Evolutionary conservation across 371 early-diverging fungal species (phyloP).

Genomic region (Lichtheimia ramosa): DNA sequence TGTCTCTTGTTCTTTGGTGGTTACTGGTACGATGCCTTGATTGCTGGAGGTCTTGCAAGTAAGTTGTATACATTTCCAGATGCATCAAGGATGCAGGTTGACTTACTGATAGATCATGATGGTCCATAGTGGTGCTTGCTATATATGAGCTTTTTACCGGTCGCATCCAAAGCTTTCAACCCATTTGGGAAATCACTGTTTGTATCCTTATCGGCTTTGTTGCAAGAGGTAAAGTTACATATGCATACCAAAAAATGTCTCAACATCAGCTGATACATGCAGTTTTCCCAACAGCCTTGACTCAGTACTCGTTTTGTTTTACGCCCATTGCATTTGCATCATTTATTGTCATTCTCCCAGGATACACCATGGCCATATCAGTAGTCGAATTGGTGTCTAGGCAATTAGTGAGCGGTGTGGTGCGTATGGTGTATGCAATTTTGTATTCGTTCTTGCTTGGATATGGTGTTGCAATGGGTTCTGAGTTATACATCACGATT

Average conservation of each 20-base stretch:
- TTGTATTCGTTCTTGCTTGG: slow-evolving; percentile 77
- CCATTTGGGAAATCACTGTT: slow-evolving; percentile 71
- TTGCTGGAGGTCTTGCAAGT: slow-evolving; percentile 47
- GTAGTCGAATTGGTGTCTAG: slow-evolving; percentile 84
- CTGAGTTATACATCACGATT: slow-evolving; percentile 42
- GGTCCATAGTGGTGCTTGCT: slow-evolving; percentile 36
- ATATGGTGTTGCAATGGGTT: slow-evolving; percentile 79
- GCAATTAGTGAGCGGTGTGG: slow-evolving; percentile 85
- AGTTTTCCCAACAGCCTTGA: slow-evolving; percentile 21
- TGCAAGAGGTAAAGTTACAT: slow-evolving; percentile 35
- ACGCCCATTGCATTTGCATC: slow-evolving; percentile 50
- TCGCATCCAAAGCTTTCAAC: slow-evolving; percentile 39
- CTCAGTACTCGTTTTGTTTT: slow-evolving; percentile 41
- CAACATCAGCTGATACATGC: background rate
- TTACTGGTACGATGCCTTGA: slow-evolving; percentile 36
- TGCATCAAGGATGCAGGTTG: background rate
- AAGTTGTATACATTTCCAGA: slow-evolving; percentile 9
- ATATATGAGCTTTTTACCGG: slow-evolving; percentile 42
- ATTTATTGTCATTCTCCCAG: slow-evolving; percentile 70
- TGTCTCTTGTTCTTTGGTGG: slow-evolving; percentile 50
- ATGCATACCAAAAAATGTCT: background rate
- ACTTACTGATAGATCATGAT: background rate
- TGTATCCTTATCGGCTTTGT: slow-evolving; percentile 70
- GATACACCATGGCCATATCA: slow-evolving; percentile 71
- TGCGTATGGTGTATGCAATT: slow-evolving; percentile 79